Percentiles rank a stretch among this genome's conserved stretches.
These are phyloP conservation scores for Pichiaceae sp. DNA, from an alignment of 1,139 yeast genomes.

Conservation along the genomic window DNA sequence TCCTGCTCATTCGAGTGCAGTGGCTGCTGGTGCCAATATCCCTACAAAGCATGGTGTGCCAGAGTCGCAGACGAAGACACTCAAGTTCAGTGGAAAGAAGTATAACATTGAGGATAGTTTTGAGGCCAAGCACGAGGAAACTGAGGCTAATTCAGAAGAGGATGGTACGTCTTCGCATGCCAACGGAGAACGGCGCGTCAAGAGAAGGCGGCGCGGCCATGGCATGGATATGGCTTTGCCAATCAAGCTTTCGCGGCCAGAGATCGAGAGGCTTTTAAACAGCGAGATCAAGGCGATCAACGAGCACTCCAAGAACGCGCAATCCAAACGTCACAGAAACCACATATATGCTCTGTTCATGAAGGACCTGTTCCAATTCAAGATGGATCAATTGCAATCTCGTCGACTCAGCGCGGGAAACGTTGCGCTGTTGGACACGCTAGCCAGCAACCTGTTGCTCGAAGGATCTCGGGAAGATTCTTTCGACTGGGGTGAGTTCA, in stretches of 20 bases:
- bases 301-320: constrained; percentile 17
- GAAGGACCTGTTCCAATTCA: constrained; percentile 16
- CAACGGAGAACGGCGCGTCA: constrained; percentile 3
- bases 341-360: constrained; percentile 19
- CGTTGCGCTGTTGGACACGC: constrained; percentile 13
- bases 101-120: background rate
- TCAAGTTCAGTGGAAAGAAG: background rate
- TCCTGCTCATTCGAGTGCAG: background rate
- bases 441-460: constrained; percentile 7
- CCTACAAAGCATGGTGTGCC: background rate
- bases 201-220: constrained; percentile 11
- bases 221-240: constrained; percentile 12
- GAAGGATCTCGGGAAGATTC: constrained; percentile 2
- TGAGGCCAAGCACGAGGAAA: background rate
- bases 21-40: background rate
- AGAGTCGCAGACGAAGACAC: background rate
- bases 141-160: no score
- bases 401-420: constrained; percentile 18
- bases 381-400: constrained; percentile 11
- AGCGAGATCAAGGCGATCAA: constrained; percentile 18
- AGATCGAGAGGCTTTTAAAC: constrained; percentile 16
- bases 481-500: constrained; percentile 19
- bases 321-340: constrained; percentile 18
- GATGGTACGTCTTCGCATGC: background rate
- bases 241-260: constrained; percentile 9